phyloP scores from a whole-genome alignment of 2,329 filamentous ascomycete species.

The Sarocladiaceae sp. region DNA sequence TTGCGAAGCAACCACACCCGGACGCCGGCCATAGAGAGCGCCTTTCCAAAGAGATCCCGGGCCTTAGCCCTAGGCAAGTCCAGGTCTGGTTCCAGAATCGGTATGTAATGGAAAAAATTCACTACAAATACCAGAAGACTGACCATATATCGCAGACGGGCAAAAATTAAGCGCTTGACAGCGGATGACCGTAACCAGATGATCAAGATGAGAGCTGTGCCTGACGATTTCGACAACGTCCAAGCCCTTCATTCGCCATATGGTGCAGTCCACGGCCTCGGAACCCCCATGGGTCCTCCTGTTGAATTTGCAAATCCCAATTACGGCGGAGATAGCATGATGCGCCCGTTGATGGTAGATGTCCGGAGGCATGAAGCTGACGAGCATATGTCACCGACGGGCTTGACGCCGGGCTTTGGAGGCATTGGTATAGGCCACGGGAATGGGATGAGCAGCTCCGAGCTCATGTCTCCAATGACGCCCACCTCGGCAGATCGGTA shows the following conservation, averaged over 20 bases:
- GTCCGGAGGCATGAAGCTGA: slow-evolving; percentile 57
- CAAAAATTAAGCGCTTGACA: slow-evolving; percentile 65
- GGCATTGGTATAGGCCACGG: slow-evolving; percentile 57
- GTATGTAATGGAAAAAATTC: slow-evolving; percentile 43
- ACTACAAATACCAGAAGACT: not conserved
- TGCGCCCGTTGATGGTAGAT: slow-evolving; percentile 63
- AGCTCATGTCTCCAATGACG: slow-evolving; percentile 53
- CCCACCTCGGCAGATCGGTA: slow-evolving; percentile 49
- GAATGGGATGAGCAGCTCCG: slow-evolving; percentile 42
- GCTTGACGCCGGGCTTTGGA: slow-evolving; percentile 61
- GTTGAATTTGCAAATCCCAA: slow-evolving; percentile 41
- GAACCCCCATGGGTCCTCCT: slow-evolving; percentile 40
- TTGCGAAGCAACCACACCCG: slow-evolving; percentile 87
- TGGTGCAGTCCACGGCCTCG: slow-evolving; percentile 51
- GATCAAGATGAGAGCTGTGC: slow-evolving; percentile 66
- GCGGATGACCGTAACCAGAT: slow-evolving; percentile 65
- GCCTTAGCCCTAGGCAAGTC: slow-evolving; percentile 83
- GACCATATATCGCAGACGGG: slow-evolving; percentile 40
- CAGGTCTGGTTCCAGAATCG: slow-evolving; percentile 99
- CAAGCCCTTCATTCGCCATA: slow-evolving; percentile 63
- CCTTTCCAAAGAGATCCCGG: slow-evolving; percentile 83
- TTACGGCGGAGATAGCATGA: slow-evolving; percentile 46
- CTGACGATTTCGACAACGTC: slow-evolving; percentile 64
- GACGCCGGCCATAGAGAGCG: slow-evolving; percentile 86
- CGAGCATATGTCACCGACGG: slow-evolving; percentile 61